phyloP scores from a whole-genome alignment of 495 filamentous ascomycete species.

The Hypoxylon crocopeplum region DNA sequence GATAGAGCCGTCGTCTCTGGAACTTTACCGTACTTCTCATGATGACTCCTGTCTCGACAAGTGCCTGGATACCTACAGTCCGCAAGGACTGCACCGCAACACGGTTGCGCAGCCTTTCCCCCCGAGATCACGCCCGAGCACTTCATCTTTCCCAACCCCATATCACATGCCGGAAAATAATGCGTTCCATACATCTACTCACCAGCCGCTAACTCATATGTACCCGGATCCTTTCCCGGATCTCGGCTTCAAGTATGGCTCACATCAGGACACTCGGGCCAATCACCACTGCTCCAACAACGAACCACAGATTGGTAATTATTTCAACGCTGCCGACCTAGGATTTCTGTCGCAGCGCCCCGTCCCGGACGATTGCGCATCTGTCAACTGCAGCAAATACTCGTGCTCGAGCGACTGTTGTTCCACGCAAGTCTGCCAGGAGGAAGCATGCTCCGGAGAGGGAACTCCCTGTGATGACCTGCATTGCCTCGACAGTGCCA shows the following conservation, averaged over 20 bases:
- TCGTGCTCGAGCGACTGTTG: conserved; percentile 39
- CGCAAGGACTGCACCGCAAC: conserved; percentile 12
- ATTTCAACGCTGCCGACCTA: conserved; percentile 31
- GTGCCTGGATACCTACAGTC: conserved; percentile 34
- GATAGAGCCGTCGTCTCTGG: conserved; percentile 26
- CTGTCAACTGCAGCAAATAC: conserved; percentile 32
- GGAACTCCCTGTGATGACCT: conserved; percentile 36
- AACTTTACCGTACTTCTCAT: conserved; percentile 40
- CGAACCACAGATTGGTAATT: conserved; percentile 14
- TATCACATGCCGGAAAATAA: conserved; percentile 17
- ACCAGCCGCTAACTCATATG: background rate
- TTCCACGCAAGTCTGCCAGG: conserved; percentile 32
- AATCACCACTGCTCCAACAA: conserved; percentile 17
- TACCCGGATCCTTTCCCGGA: conserved; percentile 16
- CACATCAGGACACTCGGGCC: conserved; percentile 1
- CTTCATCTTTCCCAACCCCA: conserved; percentile 2
- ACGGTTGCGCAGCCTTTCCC: background rate
- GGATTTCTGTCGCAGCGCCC: conserved; percentile 3
- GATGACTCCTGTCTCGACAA: conserved; percentile 51
- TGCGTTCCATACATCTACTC: conserved; percentile 5
- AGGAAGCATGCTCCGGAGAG: conserved; percentile 34
- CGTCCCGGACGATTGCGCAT: conserved; percentile 32
- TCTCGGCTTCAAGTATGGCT: conserved; percentile 10
- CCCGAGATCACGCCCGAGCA: conserved; percentile 7
- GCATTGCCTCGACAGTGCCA: conserved; percentile 26